A percentile compares a stretch with the other conserved stretches of the same genome.
phyloP scores from a whole-genome alignment of 345 rosid genomes.

The Acer saccharum region DNA sequence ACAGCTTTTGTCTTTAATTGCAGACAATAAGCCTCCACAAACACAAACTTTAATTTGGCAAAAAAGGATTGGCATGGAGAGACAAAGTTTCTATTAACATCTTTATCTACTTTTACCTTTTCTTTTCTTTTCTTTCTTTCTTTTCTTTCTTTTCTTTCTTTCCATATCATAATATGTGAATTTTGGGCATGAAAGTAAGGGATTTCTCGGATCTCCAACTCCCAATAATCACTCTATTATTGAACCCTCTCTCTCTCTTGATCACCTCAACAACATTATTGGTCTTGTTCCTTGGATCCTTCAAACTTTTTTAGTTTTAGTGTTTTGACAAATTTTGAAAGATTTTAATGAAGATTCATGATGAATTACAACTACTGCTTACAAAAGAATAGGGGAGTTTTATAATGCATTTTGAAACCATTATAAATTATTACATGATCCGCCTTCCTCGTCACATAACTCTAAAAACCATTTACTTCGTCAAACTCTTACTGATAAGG shows the following conservation, averaged over 20 bases:
- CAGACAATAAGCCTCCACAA: constrained; percentile 34
- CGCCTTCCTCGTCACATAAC: too few species aligned
- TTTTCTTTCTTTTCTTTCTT: neutral
- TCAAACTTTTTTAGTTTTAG: constrained; percentile 19
- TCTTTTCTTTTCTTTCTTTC: constrained; percentile 20
- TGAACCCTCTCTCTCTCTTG: constrained; percentile 21
- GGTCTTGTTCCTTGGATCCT: constrained; percentile 49
- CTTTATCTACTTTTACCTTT: constrained; percentile 32
- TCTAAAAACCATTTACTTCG: too few species aligned
- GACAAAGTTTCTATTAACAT: constrained; percentile 56
- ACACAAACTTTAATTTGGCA: constrained; percentile 21
- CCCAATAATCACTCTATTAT: constrained; percentile 52
- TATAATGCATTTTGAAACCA: neutral
- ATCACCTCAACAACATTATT: constrained; percentile 21
- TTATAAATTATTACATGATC: too few species aligned
- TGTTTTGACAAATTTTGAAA: too few species aligned
- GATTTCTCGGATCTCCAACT: constrained; percentile 59
- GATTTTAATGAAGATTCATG: neutral
- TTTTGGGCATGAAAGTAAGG: constrained; percentile 62
- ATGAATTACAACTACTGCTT: neutral
- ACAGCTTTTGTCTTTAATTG: constrained; percentile 33
- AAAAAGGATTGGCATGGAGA: constrained; percentile 46
- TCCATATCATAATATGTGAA: neutral
- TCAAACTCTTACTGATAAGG: too few species aligned
- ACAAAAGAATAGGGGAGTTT: too few species aligned